These are phyloP conservation scores for Drosera spatulata DNA, from an alignment of 179 eudicot genomes.

Conservation along the genomic window DNA sequence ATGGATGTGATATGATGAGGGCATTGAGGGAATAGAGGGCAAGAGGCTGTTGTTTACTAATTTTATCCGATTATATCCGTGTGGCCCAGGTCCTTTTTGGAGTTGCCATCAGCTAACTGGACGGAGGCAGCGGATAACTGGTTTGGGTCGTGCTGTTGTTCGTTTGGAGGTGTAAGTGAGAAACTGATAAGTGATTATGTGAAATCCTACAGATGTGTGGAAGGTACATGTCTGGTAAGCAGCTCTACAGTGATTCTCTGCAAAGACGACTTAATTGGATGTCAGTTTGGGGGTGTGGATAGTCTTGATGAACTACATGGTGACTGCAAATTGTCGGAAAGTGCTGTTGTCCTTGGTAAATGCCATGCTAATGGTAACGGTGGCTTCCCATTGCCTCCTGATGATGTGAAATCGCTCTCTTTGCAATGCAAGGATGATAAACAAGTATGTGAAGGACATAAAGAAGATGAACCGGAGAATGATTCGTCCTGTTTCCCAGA, in stretches of 20 bases:
- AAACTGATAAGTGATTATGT: conserved; percentile 61
- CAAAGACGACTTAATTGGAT: conserved; percentile 53
- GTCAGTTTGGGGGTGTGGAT: conserved; percentile 14
- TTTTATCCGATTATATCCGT: not conserved
- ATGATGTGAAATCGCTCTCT: conserved; percentile 2
- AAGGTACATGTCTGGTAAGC: conserved; percentile 57
- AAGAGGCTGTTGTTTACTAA: too few species aligned
- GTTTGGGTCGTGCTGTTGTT: conserved; percentile 94
- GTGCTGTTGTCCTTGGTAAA: not conserved
- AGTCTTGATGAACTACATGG: conserved; percentile 10
- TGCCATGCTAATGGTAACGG: conserved; percentile 2
- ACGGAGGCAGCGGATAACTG: conserved; percentile 93
- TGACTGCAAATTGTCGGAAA: conserved; percentile 1
- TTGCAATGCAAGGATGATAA: not conserved
- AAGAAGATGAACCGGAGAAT: not conserved
- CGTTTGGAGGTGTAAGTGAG: conserved; percentile 88
- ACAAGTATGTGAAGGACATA: not conserved
- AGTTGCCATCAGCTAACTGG: conserved; percentile 94
- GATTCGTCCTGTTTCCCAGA: too few species aligned
- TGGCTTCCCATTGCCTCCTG: conserved; percentile 1
- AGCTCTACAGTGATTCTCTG: conserved; percentile 48
- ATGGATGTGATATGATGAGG: too few species aligned
- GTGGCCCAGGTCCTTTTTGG: conserved; percentile 52
- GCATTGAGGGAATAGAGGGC: too few species aligned
- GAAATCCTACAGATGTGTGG: conserved; percentile 44